These are phyloP conservation scores for Zygoascus biomembranicola DNA, from an alignment of 805 yeast genomes.

Conservation along the genomic window DNA sequence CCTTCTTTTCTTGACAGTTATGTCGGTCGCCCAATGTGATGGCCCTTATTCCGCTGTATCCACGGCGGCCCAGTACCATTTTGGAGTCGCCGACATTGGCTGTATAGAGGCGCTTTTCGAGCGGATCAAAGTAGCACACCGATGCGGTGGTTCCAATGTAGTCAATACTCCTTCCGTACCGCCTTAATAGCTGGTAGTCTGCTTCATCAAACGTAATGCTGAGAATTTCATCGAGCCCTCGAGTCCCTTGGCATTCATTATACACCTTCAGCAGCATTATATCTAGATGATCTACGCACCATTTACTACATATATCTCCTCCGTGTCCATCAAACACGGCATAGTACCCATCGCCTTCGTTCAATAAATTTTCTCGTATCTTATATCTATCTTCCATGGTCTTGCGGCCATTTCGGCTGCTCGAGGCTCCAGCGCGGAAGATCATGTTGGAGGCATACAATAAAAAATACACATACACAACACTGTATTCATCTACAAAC, in stretches of 20 bases:
- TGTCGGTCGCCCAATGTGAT: constrained; percentile 83
- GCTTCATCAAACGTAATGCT: constrained; percentile 66
- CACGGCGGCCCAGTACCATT: constrained; percentile 50
- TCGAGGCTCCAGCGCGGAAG: not conserved
- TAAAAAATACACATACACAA: not conserved
- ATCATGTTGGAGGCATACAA: not conserved
- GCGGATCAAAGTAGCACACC: constrained; percentile 63
- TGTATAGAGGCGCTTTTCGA: constrained; percentile 62
- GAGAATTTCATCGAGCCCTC: constrained; percentile 25
- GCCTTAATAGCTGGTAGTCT: constrained; percentile 55
- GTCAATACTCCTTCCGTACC: constrained; percentile 25
- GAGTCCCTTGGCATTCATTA: constrained; percentile 29
- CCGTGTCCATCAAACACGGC: constrained; percentile 99
- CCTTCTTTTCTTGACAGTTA: constrained; percentile 73
- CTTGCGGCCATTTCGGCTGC: not conserved
- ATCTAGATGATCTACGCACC: constrained; percentile 88
- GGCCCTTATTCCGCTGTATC: constrained; percentile 45
- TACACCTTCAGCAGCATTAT: constrained; percentile 37
- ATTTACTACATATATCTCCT: constrained; percentile 81
- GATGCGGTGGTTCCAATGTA: constrained; percentile 92
- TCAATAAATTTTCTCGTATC: constrained; percentile 83
- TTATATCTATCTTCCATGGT: constrained; percentile 97
- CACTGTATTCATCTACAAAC: not conserved
- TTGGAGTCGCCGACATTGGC: constrained; percentile 96
- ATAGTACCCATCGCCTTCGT: constrained; percentile 83